Evolutionary conservation across 2,329 filamentous ascomycete species (phyloP), one percentile per base, ranked within the genome.

Genomic region (Tolypocladium pustulatum): DNA sequence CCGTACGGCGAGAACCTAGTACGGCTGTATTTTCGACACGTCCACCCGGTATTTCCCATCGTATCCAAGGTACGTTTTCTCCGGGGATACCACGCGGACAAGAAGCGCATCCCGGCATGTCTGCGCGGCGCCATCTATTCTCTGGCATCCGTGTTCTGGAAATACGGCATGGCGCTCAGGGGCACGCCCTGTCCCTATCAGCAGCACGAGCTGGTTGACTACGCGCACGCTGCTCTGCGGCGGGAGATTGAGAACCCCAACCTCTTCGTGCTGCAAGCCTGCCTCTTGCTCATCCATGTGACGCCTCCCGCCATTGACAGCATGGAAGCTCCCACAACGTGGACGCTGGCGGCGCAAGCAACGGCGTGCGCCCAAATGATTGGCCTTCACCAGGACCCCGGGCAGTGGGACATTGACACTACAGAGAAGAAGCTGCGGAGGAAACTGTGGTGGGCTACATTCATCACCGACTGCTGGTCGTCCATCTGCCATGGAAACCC

Each of bases 181-280:
- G 63, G 60, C 3, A 61, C 69, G 4, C 67, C 69, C 1, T 68
- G 70, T 7, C 71, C 72, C 0, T 73, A 76, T 43, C 61, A 72
- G 57, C 75, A 79, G 61, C 71, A 76, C 32, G 70, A 76, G 57
- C 67, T 76, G 2, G 59, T 75, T 40, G 73, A 75, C 36, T 69
- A 74, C 53, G 75, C 76, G 1, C 74, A 78, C 55, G 68, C 70
- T 30, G 73, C 75, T 0, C 64, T 79, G 3, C 70, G 76, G 27
- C 69, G 76, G 2, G 77, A 80, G 59, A 68, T 79, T 0, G 75
- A 79, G 46, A 75, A 76, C 0, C 76, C 77, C 0, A 77, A 78
- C 36, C 66, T 80, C 4, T 75, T 71, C 57, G 75, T 73, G 10
- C 61, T 79, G n/a, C 77, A 79, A 66, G 75, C 77, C n/a, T 74